Evolutionary conservation across 176 grass and related monocot species (phyloP).

Genomic region (Ensete ventricosum): DNA sequence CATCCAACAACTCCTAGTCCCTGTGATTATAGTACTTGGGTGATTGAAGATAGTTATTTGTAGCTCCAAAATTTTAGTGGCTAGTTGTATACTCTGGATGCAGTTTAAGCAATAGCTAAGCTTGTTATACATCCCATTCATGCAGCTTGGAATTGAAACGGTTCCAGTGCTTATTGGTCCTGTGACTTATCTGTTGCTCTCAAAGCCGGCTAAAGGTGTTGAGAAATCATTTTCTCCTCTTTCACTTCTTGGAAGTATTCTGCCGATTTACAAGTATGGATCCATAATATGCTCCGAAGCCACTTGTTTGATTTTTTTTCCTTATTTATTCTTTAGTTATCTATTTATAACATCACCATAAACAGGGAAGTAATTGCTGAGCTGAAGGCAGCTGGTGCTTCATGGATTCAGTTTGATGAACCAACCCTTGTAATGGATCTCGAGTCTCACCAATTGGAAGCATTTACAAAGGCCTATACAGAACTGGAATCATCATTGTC

Average conservation of each 20-base stretch:
- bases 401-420: constrained; percentile 93
- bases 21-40: no score
- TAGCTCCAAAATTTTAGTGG: neutral
- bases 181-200: constrained; percentile 48
- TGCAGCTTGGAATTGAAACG: constrained; percentile 82
- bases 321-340: neutral
- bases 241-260: constrained; percentile 20
- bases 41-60: neutral
- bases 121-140: neutral
- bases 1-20: neutral
- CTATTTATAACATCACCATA: neutral
- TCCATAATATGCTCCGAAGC: neutral
- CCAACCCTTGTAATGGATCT: constrained; percentile 82
- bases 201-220: constrained; percentile 18
- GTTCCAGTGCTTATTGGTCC: constrained; percentile 75
- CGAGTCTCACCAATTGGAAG: constrained; percentile 50
- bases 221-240: constrained; percentile 23
- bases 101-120: neutral
- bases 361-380: constrained; percentile 79
- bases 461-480: constrained; percentile 69
- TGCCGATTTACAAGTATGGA: constrained; percentile 20
- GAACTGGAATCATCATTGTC: constrained; percentile 65
- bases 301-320: neutral
- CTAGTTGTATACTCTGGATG: neutral
- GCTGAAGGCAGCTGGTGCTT: constrained; percentile 76